A percentile compares a stretch with the other conserved stretches of the same genome.
phyloP scores from a whole-genome alignment of 495 filamentous ascomycete species.

The Letharia columbiana region DNA sequence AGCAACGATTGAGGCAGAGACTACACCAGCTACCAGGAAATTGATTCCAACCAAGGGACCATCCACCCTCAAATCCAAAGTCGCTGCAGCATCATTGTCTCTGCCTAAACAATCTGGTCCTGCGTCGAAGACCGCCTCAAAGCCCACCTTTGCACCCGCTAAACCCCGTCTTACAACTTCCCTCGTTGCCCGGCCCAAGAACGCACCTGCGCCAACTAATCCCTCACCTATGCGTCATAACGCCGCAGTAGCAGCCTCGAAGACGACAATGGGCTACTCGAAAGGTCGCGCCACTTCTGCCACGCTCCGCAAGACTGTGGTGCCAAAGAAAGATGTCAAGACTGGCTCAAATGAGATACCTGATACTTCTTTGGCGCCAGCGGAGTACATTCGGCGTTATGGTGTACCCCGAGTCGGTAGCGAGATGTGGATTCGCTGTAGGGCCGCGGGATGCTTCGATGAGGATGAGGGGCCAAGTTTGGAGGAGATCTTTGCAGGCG shows the following conservation, averaged over 20 bases:
- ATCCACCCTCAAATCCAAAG: constrained; percentile 41
- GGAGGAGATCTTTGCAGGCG: constrained; percentile 20
- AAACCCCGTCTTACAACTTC: constrained; percentile 34
- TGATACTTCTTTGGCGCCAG: constrained; percentile 33
- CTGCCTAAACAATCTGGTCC: constrained; percentile 29
- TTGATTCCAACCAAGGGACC: constrained; percentile 23
- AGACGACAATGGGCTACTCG: constrained; percentile 71
- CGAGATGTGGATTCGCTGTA: constrained; percentile 38
- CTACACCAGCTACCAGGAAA: constrained; percentile 42
- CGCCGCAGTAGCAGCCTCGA: constrained; percentile 57
- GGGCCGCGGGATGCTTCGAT: constrained; percentile 35
- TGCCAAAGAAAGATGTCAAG: constrained; percentile 13
- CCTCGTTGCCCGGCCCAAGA: constrained; percentile 35
- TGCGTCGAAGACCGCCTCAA: constrained; percentile 29
- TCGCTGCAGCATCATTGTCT: constrained; percentile 50
- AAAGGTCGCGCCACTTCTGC: constrained; percentile 61
- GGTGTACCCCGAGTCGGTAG: constrained; percentile 36
- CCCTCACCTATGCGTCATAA: constrained; percentile 49
- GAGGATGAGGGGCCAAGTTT: constrained; percentile 25
- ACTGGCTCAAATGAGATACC: constrained; percentile 13
- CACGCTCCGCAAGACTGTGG: constrained; percentile 32
- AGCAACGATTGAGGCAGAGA: constrained; percentile 55
- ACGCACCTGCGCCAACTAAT: constrained; percentile 34
- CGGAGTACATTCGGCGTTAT: constrained; percentile 39
- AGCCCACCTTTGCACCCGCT: constrained; percentile 32